Evolutionary conservation across 106 monocot species (phyloP), one percentile per base, ranked within the genome.

Genomic region (Amphibolis antarctica): DNA sequence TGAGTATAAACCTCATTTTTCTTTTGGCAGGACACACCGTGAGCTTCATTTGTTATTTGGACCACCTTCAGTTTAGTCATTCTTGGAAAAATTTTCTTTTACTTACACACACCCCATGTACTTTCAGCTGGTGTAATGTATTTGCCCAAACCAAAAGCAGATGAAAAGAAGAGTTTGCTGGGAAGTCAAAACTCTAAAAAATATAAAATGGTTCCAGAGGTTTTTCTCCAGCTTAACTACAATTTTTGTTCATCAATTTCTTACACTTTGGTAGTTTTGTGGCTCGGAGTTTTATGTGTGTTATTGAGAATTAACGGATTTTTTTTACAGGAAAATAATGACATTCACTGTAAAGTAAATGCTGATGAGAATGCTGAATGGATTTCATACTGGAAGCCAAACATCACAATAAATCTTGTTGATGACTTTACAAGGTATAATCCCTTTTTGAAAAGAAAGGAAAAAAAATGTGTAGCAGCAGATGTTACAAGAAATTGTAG

Each of bases 361-460:
- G 86, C 86, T 65, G 83, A 83, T 43, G 72, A 30, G 1, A 78
- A 69, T 59, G 68, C 78, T 25, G 89, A 96, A 80, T 89, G 83
- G 86, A 61, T 89, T 76, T 84, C 94, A 48, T 96, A 82, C 56
- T 89, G 83, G 89, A 96, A 96, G 73, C 89, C 89, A 27, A 96
- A 96, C 74, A 68, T 96, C 25, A 96, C 96, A 46, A 76, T 96
- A 60, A 89, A 96, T 79, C 78, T 96, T 53, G 81, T 96, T 44
- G 96, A 89, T 46, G 89, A 96, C 62, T 89, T 96, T 47, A 89
- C 73, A 23, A 70, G 80, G 96, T 89, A 69, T 53, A n/a, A 30
- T 24, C 1, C 26, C 27, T 44, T 64, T 55, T 19, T 10, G 1
- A 42, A 42, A 43, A 17, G 21, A 14, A 14, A 12, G 11, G 27